Percentiles rank a stretch among this genome's conserved stretches.
Evolutionary conservation across 106 monocot genomes (phyloP).

Genomic region (Agapanthus africanus): DNA sequence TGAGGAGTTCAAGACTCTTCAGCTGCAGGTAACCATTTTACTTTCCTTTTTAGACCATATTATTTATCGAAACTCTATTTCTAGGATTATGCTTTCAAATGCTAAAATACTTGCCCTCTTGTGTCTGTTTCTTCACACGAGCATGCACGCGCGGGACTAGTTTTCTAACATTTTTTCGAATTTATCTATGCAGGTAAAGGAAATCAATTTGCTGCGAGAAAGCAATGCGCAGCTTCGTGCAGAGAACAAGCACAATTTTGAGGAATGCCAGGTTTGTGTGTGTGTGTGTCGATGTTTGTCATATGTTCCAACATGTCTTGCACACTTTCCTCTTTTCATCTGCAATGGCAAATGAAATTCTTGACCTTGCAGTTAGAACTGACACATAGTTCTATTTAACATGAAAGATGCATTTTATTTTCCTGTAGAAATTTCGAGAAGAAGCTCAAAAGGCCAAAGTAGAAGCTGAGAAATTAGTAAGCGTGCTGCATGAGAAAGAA

Average conservation of each 20-base stretch:
- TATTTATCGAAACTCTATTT: not conserved
- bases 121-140: no score
- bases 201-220: slow-evolving; percentile 93
- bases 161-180: no score
- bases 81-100: not conserved
- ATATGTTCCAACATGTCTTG: no score
- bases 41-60: not conserved
- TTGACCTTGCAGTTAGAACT: not conserved
- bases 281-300: no score
- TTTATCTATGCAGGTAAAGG: slow-evolving; percentile 88
- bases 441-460: slow-evolving; percentile 54
- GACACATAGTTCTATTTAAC: no score
- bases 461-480: slow-evolving; percentile 49
- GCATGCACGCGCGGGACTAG: no score
- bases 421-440: slow-evolving; percentile 63
- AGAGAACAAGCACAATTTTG: slow-evolving; percentile 95
- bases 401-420: slow-evolving; percentile 69
- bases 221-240: slow-evolving; percentile 89
- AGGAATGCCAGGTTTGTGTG: slow-evolving; percentile 77
- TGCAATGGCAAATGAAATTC: not conserved
- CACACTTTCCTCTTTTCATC: not conserved
- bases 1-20: slow-evolving; percentile 86
- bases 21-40: slow-evolving; percentile 53
- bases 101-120: no score
- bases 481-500: slow-evolving; percentile 43